Conservation (phyloP, 805 yeast genomes). For the Lipomyces yamadae region DNA sequence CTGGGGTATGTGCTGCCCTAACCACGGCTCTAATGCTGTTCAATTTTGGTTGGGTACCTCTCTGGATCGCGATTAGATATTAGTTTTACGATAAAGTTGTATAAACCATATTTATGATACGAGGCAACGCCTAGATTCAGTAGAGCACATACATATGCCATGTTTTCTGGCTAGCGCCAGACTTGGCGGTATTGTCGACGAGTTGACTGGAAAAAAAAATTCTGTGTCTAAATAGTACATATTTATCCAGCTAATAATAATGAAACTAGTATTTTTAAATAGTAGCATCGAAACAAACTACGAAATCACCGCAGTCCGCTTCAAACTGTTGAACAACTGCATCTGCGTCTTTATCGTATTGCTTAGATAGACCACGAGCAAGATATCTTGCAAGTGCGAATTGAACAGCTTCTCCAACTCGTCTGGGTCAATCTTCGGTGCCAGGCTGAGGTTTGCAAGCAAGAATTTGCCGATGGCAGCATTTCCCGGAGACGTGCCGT, state of each 20-base stretch:
- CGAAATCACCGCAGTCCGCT: conserved; percentile 31
- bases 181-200: not conserved
- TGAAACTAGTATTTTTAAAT: not conserved
- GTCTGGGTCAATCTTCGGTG: conserved; percentile 52
- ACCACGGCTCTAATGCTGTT: not conserved
- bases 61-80: too few species aligned
- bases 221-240: not conserved
- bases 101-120: too few species aligned
- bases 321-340: conserved; percentile 35
- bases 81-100: not conserved
- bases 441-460: conserved; percentile 52
- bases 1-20: not conserved
- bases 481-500: conserved; percentile 41
- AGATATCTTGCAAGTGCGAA: conserved; percentile 76
- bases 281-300: conserved; percentile 2
- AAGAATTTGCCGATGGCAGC: conserved; percentile 67
- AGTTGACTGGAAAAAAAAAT: not conserved
- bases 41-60: not conserved
- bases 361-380: conserved; percentile 80
- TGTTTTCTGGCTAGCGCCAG: not conserved
- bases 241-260: not conserved
- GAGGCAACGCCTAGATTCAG: not conserved
- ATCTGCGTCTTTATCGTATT: conserved; percentile 78
- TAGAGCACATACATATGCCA: not conserved
- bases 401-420: conserved; percentile 65